Evolutionary conservation across 2,329 filamentous ascomycete genomes (phyloP).

Genomic region (Aspergillus intermedius): DNA sequence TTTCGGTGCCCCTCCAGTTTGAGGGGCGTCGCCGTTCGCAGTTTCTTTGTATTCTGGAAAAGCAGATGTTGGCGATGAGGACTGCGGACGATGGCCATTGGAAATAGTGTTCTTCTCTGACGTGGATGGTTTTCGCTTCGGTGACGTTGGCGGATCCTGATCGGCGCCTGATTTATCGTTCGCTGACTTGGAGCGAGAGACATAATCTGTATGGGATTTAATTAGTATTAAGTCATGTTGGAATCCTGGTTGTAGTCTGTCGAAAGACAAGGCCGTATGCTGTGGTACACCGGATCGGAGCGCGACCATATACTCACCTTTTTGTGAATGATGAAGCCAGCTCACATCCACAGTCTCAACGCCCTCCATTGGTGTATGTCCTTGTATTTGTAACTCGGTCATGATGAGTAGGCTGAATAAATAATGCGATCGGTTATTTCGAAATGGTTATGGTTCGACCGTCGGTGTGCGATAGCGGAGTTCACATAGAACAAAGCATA

Average conservation of each 20-base stretch:
- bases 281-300: not conserved
- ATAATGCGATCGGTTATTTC: not conserved
- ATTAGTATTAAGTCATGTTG: not conserved
- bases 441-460: not conserved
- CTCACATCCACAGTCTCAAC: conserved; percentile 79
- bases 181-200: conserved; percentile 31
- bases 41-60: conserved; percentile 10
- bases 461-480: not conserved
- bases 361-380: conserved; percentile 59
- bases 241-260: not conserved
- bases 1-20: conserved; percentile 13
- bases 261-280: conserved; percentile 1
- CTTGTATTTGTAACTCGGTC: not conserved
- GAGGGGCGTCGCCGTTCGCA: conserved; percentile 10
- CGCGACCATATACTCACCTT: conserved; percentile 54
- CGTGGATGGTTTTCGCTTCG: conserved; percentile 6
- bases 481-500: not conserved
- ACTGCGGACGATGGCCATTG: conserved; percentile 15
- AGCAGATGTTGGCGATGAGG: conserved; percentile 9
- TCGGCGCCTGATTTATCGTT: conserved; percentile 23
- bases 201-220: conserved; percentile 18
- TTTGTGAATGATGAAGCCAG: conserved; percentile 80
- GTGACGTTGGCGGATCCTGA: conserved; percentile 12
- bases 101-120: conserved; percentile 18
- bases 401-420: not conserved